phyloP scores from a whole-genome alignment of 1,284 basidiomycete species.

The Sporisorium iseilematis-ciliati region DNA sequence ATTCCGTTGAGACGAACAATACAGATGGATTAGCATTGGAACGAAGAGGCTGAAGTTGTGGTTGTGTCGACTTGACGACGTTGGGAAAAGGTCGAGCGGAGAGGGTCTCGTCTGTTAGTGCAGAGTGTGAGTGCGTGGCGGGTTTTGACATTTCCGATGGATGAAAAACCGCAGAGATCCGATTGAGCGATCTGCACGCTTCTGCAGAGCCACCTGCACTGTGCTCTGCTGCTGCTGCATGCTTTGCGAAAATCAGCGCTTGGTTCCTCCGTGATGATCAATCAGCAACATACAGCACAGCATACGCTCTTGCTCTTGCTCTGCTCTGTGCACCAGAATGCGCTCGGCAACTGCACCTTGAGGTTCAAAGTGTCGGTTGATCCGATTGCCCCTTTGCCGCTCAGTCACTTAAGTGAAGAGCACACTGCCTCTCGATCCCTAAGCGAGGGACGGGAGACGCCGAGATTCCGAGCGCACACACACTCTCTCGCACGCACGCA shows the following conservation, averaged over 20 bases:
- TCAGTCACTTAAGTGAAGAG: background rate
- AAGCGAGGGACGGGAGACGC: slow-evolving; percentile 9
- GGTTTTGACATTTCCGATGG: slow-evolving; percentile 14
- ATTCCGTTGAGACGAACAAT: background rate
- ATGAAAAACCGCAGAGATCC: slow-evolving; percentile 14
- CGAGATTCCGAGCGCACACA: background rate
- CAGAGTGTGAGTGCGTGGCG: background rate
- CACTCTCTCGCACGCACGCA: background rate
- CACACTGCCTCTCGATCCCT: background rate
- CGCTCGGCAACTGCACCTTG: background rate
- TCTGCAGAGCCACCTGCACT: too few relatives aligned
- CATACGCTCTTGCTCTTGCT: background rate
- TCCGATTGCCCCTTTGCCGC: background rate
- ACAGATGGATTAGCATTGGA: background rate
- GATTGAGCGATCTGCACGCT: too few relatives aligned
- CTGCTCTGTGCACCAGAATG: background rate
- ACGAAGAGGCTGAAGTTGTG: background rate
- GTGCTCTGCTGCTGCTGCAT: too few relatives aligned
- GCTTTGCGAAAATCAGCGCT: background rate
- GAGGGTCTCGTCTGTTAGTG: background rate
- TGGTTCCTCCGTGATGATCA: background rate
- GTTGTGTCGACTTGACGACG: background rate
- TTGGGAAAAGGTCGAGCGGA: background rate
- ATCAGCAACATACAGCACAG: background rate
- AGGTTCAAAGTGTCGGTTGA: background rate